Evolutionary conservation across 2,329 filamentous ascomycete species (phyloP).

Genomic region (Aureobasidium mangrovei): DNA sequence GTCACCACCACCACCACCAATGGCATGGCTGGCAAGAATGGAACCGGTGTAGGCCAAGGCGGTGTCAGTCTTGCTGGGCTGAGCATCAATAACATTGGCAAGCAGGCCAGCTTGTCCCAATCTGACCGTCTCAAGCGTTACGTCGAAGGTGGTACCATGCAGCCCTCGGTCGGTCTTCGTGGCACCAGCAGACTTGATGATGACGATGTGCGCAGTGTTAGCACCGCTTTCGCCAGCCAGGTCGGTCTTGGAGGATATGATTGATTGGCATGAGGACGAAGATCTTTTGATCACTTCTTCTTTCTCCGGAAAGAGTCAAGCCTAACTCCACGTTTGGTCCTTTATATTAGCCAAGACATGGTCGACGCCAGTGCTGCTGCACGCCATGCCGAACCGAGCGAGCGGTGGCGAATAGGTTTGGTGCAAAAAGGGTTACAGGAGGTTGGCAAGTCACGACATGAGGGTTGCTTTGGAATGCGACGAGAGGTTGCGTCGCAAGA

Average conservation of each 20-base stretch:
- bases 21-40: conserved; percentile 43
- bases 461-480: not conserved
- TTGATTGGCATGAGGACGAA: conserved; percentile 18
- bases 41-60: conserved; percentile 61
- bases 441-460: not conserved
- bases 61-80: conserved; percentile 85
- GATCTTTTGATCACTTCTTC: conserved; percentile 4
- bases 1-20: conserved; percentile 67
- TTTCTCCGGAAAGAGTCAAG: conserved; percentile 1
- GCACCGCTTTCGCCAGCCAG: conserved; percentile 93
- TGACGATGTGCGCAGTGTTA: conserved; percentile 92
- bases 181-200: conserved; percentile 61
- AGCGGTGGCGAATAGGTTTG: not conserved
- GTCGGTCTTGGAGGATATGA: conserved; percentile 40
- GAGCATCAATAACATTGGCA: conserved; percentile 60
- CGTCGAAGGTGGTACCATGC: conserved; percentile 55
- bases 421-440: not conserved
- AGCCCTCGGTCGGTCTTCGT: conserved; percentile 11
- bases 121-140: conserved; percentile 91
- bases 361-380: conserved; percentile 1
- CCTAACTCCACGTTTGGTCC: conserved; percentile 4
- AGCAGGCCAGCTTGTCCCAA: conserved; percentile 67
- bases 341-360: not conserved
- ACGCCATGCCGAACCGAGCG: not conserved
- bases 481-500: not conserved